Base-by-base conservation (phyloP, 2,329 filamentous ascomycete species). In the Fusarium concolor region DNA sequence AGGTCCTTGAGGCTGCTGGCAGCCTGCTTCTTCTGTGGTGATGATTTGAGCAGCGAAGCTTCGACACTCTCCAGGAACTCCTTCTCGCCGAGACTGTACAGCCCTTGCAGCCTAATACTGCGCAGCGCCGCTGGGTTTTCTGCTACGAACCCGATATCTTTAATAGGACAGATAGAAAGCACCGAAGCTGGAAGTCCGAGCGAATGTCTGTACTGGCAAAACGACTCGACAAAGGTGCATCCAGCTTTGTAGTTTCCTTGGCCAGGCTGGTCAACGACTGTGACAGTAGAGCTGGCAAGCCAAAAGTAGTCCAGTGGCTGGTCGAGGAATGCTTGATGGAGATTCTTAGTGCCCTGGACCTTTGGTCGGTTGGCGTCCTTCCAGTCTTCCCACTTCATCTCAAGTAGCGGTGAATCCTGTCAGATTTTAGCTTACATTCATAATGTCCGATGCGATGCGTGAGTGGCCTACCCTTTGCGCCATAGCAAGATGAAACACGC, bases 241-340 rank as follows among this genome's bases (percentile, higher is more conserved):
- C 50, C 63, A 2, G 56, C 24, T 2, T 56, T 52, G 39, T 71
- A 71, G 18, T 56, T 71, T 1, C 39, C 51, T 22, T 71, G 63
- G 0, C 64, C 67, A 7, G 49, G 41, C 6, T 64, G 58, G 4
- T 62, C 67, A 0, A 38, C 51, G 3, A 66, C 17, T 0, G 55
- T 55, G 2, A 47, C 59, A 0, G 14, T 28, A 7, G 65, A 68
- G 3, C 65, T 64, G 2, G 61, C 58, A 5, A 70, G 24, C 24
- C 60, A 42, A 60, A 80, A 83, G 69, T 84, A 80, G 58, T 81
- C 79, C 0, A 81, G 52, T 0, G 47, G 39, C 6, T 65, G 44
- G 5, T 10, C 22, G 0, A 47, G 41, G 1, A 68, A 33, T 1
- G 62, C 45, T 6, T 35, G 39, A 29, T 81, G 76, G 0, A 81